Evolutionary conservation across 805 yeast species (phyloP), one percentile per base, ranked within the genome.

Genomic region (Isabelozyma pseudorhagii): DNA sequence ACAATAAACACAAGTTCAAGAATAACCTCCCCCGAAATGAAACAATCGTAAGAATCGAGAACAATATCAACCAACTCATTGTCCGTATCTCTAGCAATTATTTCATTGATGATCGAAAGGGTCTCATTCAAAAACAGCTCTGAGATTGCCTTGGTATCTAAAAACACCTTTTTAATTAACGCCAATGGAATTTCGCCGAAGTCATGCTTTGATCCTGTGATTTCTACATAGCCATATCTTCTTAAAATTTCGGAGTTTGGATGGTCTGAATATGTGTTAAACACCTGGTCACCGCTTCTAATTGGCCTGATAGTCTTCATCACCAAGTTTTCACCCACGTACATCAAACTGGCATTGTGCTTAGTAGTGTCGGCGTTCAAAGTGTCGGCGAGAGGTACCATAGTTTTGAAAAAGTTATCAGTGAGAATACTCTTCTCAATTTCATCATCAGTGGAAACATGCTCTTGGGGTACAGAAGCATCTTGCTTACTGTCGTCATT

Each of bases 361-460:
- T 79, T 71, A 8, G 77, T 76, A 1, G 96, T 87, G 61, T 92
- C 94, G 1, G 97, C 89, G 62, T 94, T 93, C 51, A 94, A 70
- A 18, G 89, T 84, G 62, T 93, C 99, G 0, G 98, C 98, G 43
- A 91, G 71, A 0, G 98, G 97, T 3, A 92, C 90, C 96, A 94
- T 86, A 0, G 96, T 85, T 63, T 92, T 92, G 54, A 78, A 70
- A 51, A 73, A 80, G 3, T 75, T 59, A 45, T 70, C 75, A 9
- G 52, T 34, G 5, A 51, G 49, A 14, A 55, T 47, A 15, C 21
- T 42, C 4, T 40, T 49, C 11, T 40, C 54, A 34, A 47, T 49
- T 11, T 47, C 53, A n/a, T 44, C 50, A 11, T 43, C 47, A 8
- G 28, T 42, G 31, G 44, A 38, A 40, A 21, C 10, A 8, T 18